Evolutionary conservation across 106 monocot genomes (phyloP).

Genomic region (Dactylorhiza incarnata): DNA sequence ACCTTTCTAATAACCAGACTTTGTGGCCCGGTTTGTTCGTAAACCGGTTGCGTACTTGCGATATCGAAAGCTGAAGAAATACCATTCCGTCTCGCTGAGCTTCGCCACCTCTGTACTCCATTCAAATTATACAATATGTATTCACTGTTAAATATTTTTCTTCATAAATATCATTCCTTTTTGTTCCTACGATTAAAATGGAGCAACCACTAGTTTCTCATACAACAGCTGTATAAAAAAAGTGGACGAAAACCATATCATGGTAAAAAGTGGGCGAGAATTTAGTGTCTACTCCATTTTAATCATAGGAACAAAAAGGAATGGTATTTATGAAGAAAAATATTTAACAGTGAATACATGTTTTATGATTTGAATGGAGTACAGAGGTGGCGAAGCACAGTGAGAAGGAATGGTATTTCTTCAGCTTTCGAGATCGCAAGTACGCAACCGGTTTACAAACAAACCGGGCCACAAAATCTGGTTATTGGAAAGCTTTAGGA

Average conservation of each 20-base stretch:
- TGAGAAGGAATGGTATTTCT: conserved; percentile 25
- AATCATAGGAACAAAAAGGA: no score
- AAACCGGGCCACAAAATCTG: conserved; percentile 19
- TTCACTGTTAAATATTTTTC: no score
- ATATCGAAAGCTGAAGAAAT: conserved; percentile 28
- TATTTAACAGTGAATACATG: neutral
- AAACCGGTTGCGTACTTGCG: conserved; percentile 20
- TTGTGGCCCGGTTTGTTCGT: conserved; percentile 20
- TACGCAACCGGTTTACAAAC: no score
- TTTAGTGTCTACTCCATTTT: no score
- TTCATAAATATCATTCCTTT: no score
- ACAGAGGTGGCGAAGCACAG: conserved; percentile 20
- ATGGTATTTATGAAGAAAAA: no score
- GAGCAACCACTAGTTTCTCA: no score
- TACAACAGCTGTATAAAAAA: no score
- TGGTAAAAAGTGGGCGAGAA: no score
- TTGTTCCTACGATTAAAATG: no score
- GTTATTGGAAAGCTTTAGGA: conserved; percentile 26
- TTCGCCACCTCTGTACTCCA: conserved; percentile 17
- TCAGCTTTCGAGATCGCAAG: conserved; percentile 27
- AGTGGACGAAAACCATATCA: no score
- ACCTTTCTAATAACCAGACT: conserved; percentile 22
- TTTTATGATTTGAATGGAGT: neutral
- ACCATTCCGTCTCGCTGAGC: conserved; percentile 17
- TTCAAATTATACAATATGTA: neutral